Evolutionary conservation across 106 monocot genomes (phyloP), one percentile per base, ranked within the genome.

Genomic region (Alisma plantagoaquatica): DNA sequence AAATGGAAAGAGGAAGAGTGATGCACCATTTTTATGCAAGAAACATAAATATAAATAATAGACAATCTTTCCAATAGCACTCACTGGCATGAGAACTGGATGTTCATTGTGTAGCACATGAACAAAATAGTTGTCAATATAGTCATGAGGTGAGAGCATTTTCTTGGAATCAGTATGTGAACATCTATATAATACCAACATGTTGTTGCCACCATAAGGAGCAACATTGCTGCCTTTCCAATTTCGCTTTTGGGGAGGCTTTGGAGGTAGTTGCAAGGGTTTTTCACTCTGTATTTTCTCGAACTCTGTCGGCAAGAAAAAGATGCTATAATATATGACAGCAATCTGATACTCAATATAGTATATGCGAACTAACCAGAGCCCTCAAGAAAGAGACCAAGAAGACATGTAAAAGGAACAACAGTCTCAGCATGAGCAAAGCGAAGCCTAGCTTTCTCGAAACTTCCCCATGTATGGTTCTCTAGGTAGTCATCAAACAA

Each of bases 381-480:
- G 53, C 65, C 76, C 45, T 81, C 78, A 51, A 96, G 80, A 57
- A 96, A 96, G 19, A 96, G 81, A 35, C 96, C 96, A 57, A 98
- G 85, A 47, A 98, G 84, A 74, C 96, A 98, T 42, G 51, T 79
- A 55, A 98, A 90, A 33, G 96, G 89, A 26, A 98, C 78, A 52
- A 98, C 64, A 35, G 96, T 98, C 69, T 82, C 96, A 41, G 96
- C 96, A 79, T 98, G 96, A 50, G 96, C 96, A 79, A 98, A 98
- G 45, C 90, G 89, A 63, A 98, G 89, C 52, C 81, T 80, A 42
- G 96, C 85, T 67, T 85, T 98, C 75, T 98, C 96, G 69, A 64
- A 85, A 57, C 70, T 90, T 65, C 73, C 75, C 61, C 68, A 56
- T 11, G 41, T 33, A 42, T 22, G 55, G 43, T 85, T 90, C 55